Evolutionary conservation across 2,329 filamentous ascomycete species (phyloP), one percentile per base, ranked within the genome.

Genomic region (Colletotrichum lini): DNA sequence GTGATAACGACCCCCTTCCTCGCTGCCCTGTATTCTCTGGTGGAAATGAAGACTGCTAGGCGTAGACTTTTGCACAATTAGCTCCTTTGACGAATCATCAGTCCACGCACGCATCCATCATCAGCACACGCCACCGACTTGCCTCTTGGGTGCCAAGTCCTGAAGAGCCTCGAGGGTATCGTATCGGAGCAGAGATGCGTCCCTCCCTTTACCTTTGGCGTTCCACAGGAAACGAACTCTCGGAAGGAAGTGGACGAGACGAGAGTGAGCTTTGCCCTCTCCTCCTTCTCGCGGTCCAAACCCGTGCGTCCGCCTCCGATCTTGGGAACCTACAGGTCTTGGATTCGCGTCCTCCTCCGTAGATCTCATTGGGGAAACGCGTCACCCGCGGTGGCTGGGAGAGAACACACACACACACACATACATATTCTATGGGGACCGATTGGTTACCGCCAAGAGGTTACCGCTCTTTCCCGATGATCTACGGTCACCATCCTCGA

Each of bases 81-180:
- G 52, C 38, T 65, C n/a, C 44, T 59, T 44, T 65, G 65, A 58
- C 53, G 66, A 58, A 63, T 65, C 38, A 30, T 63, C 38, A 30
- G 54, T 45, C 38, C 16, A n/a, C 26, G 6, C 21, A 26, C 15
- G n/a, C 21, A 35, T n/a, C 10, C 47, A 21, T 54, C 45, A 2
- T 52, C 13, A 21, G 6, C 30, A 35, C 30, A 35, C 8, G 8
- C 9, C 30, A 35, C 30, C 16, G 30, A 12, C 59, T 13, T 40
- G 59, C 45, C 59, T 42, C 18, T n/a, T 42, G 15, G 21, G 42
- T 52, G 59, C n/a, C 45, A 62, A 62, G n/a, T 40, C 53, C n/a
- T 16, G n/a, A 12, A 7, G 35, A 5, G 10, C 53, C 16, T 16
- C n/a, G 23, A 7, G 35, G n/a, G 35, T 23, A 6, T 8, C 35